Evolutionary conservation across 73 alveolate species (phyloP), one percentile per base, ranked within the genome.

Genomic region (Tetrahymena thermophila): DNA sequence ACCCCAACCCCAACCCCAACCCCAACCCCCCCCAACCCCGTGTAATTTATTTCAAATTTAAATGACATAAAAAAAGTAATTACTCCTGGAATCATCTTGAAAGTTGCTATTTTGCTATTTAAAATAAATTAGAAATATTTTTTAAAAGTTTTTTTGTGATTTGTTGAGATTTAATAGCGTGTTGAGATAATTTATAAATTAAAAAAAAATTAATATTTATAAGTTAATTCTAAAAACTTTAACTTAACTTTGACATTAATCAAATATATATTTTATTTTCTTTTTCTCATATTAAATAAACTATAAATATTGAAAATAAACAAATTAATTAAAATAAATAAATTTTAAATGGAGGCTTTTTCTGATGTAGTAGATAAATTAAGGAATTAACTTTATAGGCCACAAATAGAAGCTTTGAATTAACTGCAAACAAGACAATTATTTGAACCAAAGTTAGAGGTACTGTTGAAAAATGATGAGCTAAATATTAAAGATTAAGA

Each of bases 21-120:
- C 84, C 84, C 84, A 56, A 56, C 85, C 85, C 85, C 85, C 85
- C 85, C 85, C 85, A 56, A 56, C 85, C 85, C 85, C 85, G n/a
- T n/a, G n/a, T n/a, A 10, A 56, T 56, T 23, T 56, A 25, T 0
- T 23, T 23, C 85, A 55, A 55, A 55, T 8, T 4, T 56, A 56
- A 23, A 40, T 40, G 44, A 6, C 0, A 40, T 7, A 40, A 40
- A 40, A 40, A 9, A 40, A 40, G 10, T 40, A 40, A 40, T n/a
- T n/a, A n/a, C n/a, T n/a, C n/a, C n/a, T n/a, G n/a, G n/a, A n/a
- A n/a, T n/a, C n/a, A n/a, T n/a, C n/a, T n/a, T n/a, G n/a, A n/a
- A n/a, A n/a, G n/a, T n/a, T n/a, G n/a, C n/a, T n/a, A n/a, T n/a
- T n/a, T n/a, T n/a, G n/a, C n/a, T n/a, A n/a, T n/a, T n/a, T n/a